These are phyloP conservation scores for Tilletia caries DNA, from an alignment of 1,284 basidiomycete species.

Conservation along the genomic window DNA sequence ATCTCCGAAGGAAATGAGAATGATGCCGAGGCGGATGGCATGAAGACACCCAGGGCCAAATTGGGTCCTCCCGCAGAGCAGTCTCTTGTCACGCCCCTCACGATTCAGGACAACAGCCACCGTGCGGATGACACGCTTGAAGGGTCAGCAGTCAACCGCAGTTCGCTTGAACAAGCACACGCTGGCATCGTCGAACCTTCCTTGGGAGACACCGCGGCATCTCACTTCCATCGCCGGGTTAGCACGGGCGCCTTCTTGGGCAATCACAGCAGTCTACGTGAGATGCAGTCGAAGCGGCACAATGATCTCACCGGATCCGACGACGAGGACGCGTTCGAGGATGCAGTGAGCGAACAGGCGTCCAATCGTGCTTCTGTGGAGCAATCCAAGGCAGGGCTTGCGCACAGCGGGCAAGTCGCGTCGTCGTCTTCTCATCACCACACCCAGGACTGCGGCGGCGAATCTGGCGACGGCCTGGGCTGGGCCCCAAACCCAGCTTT, in stretches of 20 bases:
- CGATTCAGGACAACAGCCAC: not conserved
- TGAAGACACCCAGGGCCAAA: constrained; percentile 10
- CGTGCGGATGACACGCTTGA: not conserved
- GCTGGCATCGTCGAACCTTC: too few relatives aligned
- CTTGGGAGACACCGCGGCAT: too few relatives aligned
- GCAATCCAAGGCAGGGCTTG: not conserved
- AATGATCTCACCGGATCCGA: not conserved
- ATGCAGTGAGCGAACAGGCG: not conserved
- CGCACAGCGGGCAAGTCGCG: too few relatives aligned
- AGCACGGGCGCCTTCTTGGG: not conserved
- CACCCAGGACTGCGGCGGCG: too few relatives aligned
- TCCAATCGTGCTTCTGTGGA: not conserved
- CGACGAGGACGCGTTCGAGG: not conserved
- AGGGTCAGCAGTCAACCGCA: not conserved
- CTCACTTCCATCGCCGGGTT: not conserved
- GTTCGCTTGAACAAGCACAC: not conserved
- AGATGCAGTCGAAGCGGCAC: not conserved
- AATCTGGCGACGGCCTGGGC: not conserved
- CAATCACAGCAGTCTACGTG: not conserved
- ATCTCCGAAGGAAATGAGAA: not conserved
- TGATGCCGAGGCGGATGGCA: constrained; percentile 11
- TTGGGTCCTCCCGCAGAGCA: not conserved
- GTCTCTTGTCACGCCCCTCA: not conserved
- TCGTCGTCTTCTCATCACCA: too few relatives aligned
- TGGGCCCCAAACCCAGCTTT: not conserved